Conservation (phyloP, 345 rosid species). For the Hibiscus mutabilis region DNA sequence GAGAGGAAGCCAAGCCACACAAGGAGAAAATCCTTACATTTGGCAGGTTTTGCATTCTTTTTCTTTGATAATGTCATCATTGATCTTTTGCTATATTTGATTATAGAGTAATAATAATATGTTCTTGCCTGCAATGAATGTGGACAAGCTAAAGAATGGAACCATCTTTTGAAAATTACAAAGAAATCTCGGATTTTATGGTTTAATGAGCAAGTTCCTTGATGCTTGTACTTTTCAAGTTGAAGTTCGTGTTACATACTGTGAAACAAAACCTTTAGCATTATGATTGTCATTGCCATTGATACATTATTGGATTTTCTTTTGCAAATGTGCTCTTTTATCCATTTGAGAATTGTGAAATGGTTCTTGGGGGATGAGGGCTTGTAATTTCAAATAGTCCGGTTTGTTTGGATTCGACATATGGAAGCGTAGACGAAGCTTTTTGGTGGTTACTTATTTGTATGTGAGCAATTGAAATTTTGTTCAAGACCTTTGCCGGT, state of each 20-base stretch:
- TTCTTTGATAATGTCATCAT: background rate
- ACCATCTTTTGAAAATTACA: too few species aligned
- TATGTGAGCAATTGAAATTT: background rate
- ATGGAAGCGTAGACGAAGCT: background rate
- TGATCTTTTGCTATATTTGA: background rate
- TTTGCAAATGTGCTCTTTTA: background rate
- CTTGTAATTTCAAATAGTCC: background rate
- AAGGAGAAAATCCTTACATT: constrained; percentile 93
- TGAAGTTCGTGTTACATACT: background rate
- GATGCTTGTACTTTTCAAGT: background rate
- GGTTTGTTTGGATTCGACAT: background rate
- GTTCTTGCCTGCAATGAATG: too few species aligned
- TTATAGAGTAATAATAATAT: too few species aligned
- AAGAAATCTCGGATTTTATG: too few species aligned
- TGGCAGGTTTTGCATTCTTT: constrained; percentile 65
- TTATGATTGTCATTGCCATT: background rate
- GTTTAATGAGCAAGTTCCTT: background rate
- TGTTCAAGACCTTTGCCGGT: too few species aligned
- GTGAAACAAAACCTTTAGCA: background rate
- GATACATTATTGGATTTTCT: background rate
- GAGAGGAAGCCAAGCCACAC: constrained; percentile 85
- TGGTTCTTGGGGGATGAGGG: background rate
- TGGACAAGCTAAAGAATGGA: too few species aligned
- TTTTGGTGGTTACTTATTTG: background rate
- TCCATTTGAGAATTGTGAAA: background rate